Evolutionary conservation across 2,329 filamentous ascomycete species (phyloP).

Genomic region (Fusarium sp.): DNA sequence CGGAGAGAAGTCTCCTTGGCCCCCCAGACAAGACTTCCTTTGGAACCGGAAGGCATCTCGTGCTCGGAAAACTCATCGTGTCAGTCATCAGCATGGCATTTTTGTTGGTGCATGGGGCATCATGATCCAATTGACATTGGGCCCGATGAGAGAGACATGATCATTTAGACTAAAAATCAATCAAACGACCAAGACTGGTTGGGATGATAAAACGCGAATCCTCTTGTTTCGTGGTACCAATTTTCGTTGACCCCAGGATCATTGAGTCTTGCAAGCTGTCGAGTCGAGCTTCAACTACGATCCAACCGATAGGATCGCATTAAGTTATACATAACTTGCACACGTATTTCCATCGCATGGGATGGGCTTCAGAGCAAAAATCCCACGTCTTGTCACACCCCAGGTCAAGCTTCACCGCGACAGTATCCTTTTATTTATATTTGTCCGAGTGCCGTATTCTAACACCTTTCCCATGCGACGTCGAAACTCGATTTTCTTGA

Average conservation of each 20-base stretch:
- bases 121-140: neutral
- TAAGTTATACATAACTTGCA: neutral
- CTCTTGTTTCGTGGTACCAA: neutral
- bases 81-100: neutral
- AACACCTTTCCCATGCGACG: neutral
- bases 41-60: neutral
- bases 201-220: neutral
- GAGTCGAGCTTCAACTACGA: neutral
- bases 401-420: neutral
- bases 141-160: neutral
- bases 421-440: neutral
- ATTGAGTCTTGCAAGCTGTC: too few species aligned
- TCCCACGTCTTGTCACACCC: accelerated
- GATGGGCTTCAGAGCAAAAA: too few species aligned
- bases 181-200: accelerated
- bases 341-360: accelerated
- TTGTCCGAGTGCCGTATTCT: neutral
- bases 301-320: too few species aligned
- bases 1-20: neutral
- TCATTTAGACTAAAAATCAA: accelerated
- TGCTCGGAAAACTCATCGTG: neutral
- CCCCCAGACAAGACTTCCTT: accelerated
- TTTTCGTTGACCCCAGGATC: neutral
- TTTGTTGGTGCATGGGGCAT: neutral
- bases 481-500: neutral